These are phyloP conservation scores for Aspergillus neoniger DNA, from an alignment of 2,329 filamentous ascomycete species.

Conservation along the genomic window DNA sequence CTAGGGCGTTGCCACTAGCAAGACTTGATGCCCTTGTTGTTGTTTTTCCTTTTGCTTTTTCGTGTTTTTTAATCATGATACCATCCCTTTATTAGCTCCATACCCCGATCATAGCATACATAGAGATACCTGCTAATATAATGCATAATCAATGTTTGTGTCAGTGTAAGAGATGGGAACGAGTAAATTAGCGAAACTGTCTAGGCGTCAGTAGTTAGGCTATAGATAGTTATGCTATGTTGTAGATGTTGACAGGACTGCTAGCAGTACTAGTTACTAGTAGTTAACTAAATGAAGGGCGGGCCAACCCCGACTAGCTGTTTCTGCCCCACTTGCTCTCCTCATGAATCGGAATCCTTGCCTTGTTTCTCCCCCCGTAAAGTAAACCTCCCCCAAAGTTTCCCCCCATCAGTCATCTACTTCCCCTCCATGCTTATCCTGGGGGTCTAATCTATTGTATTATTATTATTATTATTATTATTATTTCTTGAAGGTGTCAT, in stretches of 20 bases:
- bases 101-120: constrained; percentile 25
- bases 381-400: neutral
- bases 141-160: constrained; percentile 17
- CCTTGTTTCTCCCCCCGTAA: too few relatives aligned
- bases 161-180: neutral
- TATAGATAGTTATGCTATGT: too few relatives aligned
- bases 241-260: too few relatives aligned
- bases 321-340: too few relatives aligned
- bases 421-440: neutral
- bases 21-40: constrained; percentile 7
- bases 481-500: neutral
- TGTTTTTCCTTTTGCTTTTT: constrained; percentile 3
- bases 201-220: too few relatives aligned
- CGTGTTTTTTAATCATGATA: constrained; percentile 22
- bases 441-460: too few relatives aligned
- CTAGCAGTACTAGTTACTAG: too few relatives aligned
- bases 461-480: neutral
- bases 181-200: too few relatives aligned
- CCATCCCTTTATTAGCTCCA: constrained; percentile 19
- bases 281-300: too few relatives aligned
- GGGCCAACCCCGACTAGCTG: too few relatives aligned
- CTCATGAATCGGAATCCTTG: too few relatives aligned
- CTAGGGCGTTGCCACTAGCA: constrained; percentile 3
- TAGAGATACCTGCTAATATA: constrained; percentile 25
- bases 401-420: neutral